Evolutionary conservation across 2,329 filamentous ascomycete species (phyloP).

Genomic region (Phialophora expanda): DNA sequence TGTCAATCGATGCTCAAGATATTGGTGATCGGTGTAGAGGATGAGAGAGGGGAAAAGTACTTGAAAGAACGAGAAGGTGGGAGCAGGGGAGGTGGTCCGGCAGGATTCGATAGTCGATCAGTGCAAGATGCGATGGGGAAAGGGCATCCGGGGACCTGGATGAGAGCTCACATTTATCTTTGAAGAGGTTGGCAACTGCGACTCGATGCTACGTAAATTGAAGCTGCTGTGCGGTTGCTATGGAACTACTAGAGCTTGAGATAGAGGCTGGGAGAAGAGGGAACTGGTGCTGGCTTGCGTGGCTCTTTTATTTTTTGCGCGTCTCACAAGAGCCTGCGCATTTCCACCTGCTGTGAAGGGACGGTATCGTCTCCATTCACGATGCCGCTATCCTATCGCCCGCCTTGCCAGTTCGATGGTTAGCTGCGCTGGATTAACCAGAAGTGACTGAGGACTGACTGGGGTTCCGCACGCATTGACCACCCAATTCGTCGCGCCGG

Average conservation of each 20-base stretch:
- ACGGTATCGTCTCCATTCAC: conserved; percentile 14
- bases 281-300: conserved; percentile 12
- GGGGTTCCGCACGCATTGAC: conserved; percentile 5
- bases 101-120: conserved; percentile 19
- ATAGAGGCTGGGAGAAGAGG: conserved; percentile 10
- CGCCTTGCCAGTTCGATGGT: conserved; percentile 5
- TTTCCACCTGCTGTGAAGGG: conserved; percentile 15
- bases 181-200: conserved; percentile 2
- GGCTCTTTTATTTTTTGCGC: conserved; percentile 15
- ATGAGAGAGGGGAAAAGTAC: conserved; percentile 14
- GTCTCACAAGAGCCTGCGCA: conserved; percentile 2
- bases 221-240: conserved; percentile 15
- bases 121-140: conserved; percentile 16
- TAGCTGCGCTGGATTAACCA: conserved; percentile 14
- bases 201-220: background rate
- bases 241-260: conserved; percentile 9
- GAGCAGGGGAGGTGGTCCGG: conserved; percentile 17
- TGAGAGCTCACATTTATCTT: conserved; percentile 15
- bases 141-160: background rate
- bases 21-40: conserved; percentile 25
- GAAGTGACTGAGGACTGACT: conserved; percentile 3
- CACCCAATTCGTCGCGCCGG: conserved; percentile 24
- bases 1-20: conserved; percentile 34
- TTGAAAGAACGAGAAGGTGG: conserved; percentile 15
- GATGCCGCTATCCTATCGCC: conserved; percentile 21